Evolutionary conservation across 1,284 basidiomycete species (phyloP).

Genomic region (Lentinula novae-zelandiae): DNA sequence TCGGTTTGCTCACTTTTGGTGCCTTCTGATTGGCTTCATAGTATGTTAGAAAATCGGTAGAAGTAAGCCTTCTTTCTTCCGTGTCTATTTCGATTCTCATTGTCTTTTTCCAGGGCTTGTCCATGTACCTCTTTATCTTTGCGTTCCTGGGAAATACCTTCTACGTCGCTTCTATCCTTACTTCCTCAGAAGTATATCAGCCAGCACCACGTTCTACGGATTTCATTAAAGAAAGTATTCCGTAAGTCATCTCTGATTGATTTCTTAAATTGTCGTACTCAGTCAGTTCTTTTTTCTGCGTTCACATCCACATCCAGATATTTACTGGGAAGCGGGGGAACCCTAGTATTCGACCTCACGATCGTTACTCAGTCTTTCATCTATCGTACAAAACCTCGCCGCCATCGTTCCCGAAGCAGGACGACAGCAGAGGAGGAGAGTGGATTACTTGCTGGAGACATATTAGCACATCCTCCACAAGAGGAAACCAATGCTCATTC

Average conservation of each 20-base stretch:
- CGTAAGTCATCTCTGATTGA: conserved; percentile 44
- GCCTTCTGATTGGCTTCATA: conserved; percentile 27
- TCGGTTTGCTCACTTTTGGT: neutral
- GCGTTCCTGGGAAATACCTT: conserved; percentile 90
- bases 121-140: conserved; percentile 88
- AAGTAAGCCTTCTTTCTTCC: conserved; percentile 38
- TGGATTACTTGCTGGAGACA: conserved; percentile 14
- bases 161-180: conserved; percentile 83
- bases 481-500: conserved; percentile 9
- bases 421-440: conserved; percentile 15
- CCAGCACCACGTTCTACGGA: conserved; percentile 52
- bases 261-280: neutral
- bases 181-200: conserved; percentile 52
- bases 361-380: conserved; percentile 59
- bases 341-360: conserved; percentile 85
- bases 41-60: conserved; percentile 89
- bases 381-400: conserved; percentile 39
- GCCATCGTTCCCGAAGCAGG: conserved; percentile 25
- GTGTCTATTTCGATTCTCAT: conserved; percentile 1
- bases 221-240: conserved; percentile 70
- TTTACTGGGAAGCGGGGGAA: conserved; percentile 83
- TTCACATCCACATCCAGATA: conserved; percentile 46
- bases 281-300: conserved; percentile 8
- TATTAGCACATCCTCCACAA: conserved; percentile 1
- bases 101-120: conserved; percentile 59